phyloP scores from a whole-genome alignment of 257 asterid genomes.

The Leptodermis oblonga region DNA sequence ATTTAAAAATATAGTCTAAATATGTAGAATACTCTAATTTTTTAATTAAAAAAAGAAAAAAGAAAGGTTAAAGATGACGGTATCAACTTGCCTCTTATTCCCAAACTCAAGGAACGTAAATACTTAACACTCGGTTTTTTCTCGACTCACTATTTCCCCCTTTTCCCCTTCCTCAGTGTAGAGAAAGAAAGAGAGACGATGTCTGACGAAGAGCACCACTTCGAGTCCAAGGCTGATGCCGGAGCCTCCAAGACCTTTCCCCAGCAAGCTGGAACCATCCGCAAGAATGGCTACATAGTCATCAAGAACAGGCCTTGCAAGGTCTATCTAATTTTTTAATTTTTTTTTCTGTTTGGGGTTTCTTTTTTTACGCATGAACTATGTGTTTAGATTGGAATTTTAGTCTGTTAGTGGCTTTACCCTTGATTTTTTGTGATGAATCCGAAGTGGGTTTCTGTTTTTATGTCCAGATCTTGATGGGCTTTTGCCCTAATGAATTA shows the following conservation, averaged over 20 bases:
- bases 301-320: slow-evolving; percentile 81
- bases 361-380: not conserved
- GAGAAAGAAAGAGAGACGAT: slow-evolving; percentile 33
- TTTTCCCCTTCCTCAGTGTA: slow-evolving; percentile 5
- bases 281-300: slow-evolving; percentile 69
- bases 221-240: slow-evolving; percentile 73
- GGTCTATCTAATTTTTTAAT: slow-evolving; percentile 24
- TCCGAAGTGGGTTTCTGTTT: slow-evolving; percentile 15
- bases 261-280: slow-evolving; percentile 83
- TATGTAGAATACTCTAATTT: no score
- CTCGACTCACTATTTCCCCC: not conserved
- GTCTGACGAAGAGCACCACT: slow-evolving; percentile 88
- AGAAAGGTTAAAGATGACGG: no score
- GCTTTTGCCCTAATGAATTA: not conserved
- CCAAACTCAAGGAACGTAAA: not conserved
- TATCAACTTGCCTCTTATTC: not conserved
- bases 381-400: not conserved
- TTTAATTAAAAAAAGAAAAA: no score
- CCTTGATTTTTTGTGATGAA: not conserved
- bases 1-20: no score
- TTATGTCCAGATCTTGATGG: slow-evolving; percentile 17
- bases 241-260: slow-evolving; percentile 80
- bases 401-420: not conserved
- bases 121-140: not conserved
- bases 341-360: not conserved